phyloP scores from a whole-genome alignment of 768 basidiomycete genomes.

The Boletus rex-veris region DNA sequence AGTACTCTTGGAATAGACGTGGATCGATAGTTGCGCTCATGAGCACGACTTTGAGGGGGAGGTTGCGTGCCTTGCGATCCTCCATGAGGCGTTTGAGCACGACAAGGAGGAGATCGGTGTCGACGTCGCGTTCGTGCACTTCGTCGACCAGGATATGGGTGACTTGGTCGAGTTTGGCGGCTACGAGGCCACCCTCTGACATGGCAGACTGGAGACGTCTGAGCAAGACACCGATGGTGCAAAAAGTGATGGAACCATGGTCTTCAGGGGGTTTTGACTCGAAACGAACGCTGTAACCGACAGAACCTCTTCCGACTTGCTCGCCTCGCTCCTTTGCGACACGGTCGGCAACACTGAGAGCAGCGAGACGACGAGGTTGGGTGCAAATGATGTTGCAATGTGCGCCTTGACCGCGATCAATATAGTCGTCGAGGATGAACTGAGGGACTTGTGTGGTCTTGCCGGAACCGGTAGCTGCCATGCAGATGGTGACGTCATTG shows the following conservation, averaged over 20 bases:
- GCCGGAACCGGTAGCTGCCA: constrained; percentile 89
- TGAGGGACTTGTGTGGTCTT: constrained; percentile 97
- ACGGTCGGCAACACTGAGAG: constrained; percentile 87
- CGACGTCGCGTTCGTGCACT: constrained; percentile 93
- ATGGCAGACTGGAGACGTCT: constrained; percentile 79
- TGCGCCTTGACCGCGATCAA: constrained; percentile 74
- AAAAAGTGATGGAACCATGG: constrained; percentile 86
- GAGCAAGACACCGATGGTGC: constrained; percentile 89
- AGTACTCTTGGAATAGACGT: constrained; percentile 84
- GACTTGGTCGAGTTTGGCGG: constrained; percentile 60
- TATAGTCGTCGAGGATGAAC: constrained; percentile 81
- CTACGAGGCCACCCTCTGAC: constrained; percentile 36
- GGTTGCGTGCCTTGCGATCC: constrained; percentile 64
- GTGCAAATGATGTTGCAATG: constrained; percentile 89
- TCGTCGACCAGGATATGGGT: constrained; percentile 94
- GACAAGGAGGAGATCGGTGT: constrained; percentile 86
- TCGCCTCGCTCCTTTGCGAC: constrained; percentile 88
- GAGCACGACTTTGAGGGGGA: constrained; percentile 80
- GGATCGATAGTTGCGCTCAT: constrained; percentile 98
- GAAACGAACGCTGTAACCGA: constrained; percentile 93
- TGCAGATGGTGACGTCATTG: constrained; percentile 84
- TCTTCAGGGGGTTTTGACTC: constrained; percentile 75
- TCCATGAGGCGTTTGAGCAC: constrained; percentile 81
- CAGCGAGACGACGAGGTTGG: constrained; percentile 88
- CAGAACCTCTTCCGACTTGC: constrained; percentile 53